These are phyloP conservation scores for Ascocoryne sarcoides DNA, from an alignment of 2,329 filamentous ascomycete species.

Conservation along the genomic window DNA sequence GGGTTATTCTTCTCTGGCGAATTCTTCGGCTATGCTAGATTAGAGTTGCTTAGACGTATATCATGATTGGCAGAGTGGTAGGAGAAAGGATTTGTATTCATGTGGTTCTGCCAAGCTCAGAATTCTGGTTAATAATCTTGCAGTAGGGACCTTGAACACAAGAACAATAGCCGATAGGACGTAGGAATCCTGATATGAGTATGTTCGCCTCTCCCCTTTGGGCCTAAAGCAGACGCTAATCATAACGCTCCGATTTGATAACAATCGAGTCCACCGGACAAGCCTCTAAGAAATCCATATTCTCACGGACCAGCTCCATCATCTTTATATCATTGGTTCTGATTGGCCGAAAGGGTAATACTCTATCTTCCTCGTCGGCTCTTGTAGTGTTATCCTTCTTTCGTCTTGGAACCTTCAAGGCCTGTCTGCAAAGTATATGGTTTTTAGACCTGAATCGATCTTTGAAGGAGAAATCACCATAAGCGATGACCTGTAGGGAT, in stretches of 20 bases:
- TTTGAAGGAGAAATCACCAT: conserved; percentile 1
- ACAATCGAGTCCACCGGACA: neutral
- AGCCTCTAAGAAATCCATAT: neutral
- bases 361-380: neutral
- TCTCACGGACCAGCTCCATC: neutral
- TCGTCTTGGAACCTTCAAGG: neutral
- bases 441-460: neutral
- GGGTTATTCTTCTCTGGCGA: too few species aligned
- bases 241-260: neutral
- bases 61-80: too few species aligned
- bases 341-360: neutral
- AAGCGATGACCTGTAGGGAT: neutral
- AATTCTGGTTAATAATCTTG: too few species aligned
- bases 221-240: too few species aligned
- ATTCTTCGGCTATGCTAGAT: too few species aligned
- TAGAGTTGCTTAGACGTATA: too few species aligned
- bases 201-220: too few species aligned
- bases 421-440: neutral
- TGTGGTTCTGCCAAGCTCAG: too few species aligned
- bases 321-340: neutral
- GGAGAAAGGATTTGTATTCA: too few species aligned
- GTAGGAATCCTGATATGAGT: too few species aligned
- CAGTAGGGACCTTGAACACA: too few species aligned
- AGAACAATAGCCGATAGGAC: too few species aligned
- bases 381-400: neutral